Base-by-base conservation (phyloP, 2,329 filamentous ascomycete species). In the Colletotrichum sp. region DNA sequence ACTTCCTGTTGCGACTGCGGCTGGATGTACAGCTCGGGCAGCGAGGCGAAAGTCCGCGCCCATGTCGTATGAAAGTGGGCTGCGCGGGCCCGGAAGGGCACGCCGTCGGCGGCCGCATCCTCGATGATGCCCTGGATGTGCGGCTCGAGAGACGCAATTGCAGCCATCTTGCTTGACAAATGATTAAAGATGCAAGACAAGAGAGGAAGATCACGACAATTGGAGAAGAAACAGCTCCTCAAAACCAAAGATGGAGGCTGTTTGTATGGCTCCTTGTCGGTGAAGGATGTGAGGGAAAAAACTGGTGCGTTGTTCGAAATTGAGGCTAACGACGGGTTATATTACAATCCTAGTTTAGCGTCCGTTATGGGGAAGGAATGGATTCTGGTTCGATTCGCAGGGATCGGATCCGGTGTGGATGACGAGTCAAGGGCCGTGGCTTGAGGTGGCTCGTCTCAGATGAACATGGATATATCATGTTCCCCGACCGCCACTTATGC, bases 31-130 rank as follows among this genome's bases (percentile, higher is more conserved):
- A 99, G 92, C 88, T 98, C 96, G 5, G 97, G 97, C 30, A 93
- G 91, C 69, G 94, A 97, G 81, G 94, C 93, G 87, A 98, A 98
- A 62, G 97, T 99, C 82, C 93, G 93, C 59, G 97, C 97, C 97
- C 97, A 99, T 30, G 97, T 99, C 81, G 93, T 93, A 87, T 99
- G 97, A 66, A 93, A 86, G 84, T 99, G 93, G 71, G 91, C 88
- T 75, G 90, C 88, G 74, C 89, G 90, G 7, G 95, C 95, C 83
- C 93, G 94, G 87, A 99, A 98, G 60, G 95, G 92, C 55, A 97
- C 80, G 62, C 81, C 82, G 72, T 87, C 84, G 18, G 64, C 70
- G 71, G 78, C 77, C 70, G 80, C 80, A 62, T 77, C 71, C n/a
- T 79, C 77, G 67, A 86, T 80, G 81, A 85, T 84, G 57, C 84